These are phyloP conservation scores for Pseudevernia furfuracea DNA, from an alignment of 495 filamentous ascomycete species.

Conservation along the genomic window DNA sequence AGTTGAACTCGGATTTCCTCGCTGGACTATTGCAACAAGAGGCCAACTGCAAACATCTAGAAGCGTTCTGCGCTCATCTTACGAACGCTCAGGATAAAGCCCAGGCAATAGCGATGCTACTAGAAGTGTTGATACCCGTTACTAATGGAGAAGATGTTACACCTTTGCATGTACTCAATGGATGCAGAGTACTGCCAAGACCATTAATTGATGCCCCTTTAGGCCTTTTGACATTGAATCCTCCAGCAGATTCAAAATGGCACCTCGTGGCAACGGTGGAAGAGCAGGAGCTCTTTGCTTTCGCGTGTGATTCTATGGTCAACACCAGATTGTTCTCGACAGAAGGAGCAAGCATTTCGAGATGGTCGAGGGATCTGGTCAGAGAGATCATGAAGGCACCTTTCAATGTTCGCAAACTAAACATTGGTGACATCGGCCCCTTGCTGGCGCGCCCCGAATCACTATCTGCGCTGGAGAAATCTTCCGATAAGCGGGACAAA, in stretches of 20 bases:
- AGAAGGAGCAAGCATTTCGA: too few species aligned
- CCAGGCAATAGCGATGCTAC: constrained; percentile 9
- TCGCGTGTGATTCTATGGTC: constrained; percentile 22
- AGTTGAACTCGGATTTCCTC: constrained; percentile 17
- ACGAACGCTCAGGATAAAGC: neutral
- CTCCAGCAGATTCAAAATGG: neutral
- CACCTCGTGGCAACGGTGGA: constrained; percentile 21
- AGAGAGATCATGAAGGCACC: neutral
- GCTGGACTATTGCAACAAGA: constrained; percentile 17
- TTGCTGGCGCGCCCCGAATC: neutral
- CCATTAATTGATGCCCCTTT: constrained; percentile 24
- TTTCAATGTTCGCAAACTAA: constrained; percentile 25
- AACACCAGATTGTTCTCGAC: neutral
- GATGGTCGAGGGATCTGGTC: neutral
- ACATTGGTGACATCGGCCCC: constrained; percentile 8
- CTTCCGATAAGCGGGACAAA: neutral
- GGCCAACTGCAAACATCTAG: neutral
- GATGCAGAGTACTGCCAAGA: constrained; percentile 30
- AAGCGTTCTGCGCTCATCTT: neutral
- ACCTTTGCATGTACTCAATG: constrained; percentile 20
- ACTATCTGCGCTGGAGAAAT: constrained; percentile 4
- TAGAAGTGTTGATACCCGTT: constrained; percentile 13
- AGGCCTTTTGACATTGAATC: constrained; percentile 21
- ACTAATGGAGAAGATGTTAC: neutral
- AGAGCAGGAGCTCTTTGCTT: constrained; percentile 27